Conservation (phyloP, 2,329 filamentous ascomycete genomes). For the Fusarium hostae region DNA sequence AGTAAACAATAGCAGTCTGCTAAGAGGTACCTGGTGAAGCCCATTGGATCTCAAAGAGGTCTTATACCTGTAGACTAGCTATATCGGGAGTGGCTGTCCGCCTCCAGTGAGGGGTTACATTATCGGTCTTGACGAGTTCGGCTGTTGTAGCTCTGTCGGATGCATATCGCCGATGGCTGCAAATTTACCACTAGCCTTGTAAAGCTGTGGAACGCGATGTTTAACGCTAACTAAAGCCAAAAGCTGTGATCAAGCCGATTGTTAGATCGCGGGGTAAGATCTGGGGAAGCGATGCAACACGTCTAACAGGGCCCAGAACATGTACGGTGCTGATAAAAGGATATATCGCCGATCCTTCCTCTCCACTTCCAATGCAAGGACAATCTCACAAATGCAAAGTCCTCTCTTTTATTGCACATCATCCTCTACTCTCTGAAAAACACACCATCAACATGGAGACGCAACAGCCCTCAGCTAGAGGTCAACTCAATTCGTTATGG, state of each 20-base stretch:
- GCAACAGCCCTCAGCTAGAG: background rate
- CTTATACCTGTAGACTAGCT: background rate
- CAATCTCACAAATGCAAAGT: background rate
- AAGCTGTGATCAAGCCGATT: background rate
- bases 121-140: background rate
- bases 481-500: background rate
- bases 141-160: background rate
- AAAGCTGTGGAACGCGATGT: background rate
- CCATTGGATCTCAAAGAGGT: background rate
- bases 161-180: background rate
- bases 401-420: background rate
- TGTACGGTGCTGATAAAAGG: background rate
- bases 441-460: background rate
- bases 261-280: background rate
- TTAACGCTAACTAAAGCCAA: background rate
- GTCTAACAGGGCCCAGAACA: background rate
- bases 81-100: background rate
- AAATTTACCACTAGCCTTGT: background rate
- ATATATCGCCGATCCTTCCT: background rate
- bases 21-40: background rate
- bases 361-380: slow-evolving; percentile 2
- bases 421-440: background rate
- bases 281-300: background rate
- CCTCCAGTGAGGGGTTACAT: background rate
- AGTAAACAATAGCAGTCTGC: background rate